Evolutionary conservation across 2,329 filamentous ascomycete species (phyloP).

Genomic region (Xylariaceae sp.): DNA sequence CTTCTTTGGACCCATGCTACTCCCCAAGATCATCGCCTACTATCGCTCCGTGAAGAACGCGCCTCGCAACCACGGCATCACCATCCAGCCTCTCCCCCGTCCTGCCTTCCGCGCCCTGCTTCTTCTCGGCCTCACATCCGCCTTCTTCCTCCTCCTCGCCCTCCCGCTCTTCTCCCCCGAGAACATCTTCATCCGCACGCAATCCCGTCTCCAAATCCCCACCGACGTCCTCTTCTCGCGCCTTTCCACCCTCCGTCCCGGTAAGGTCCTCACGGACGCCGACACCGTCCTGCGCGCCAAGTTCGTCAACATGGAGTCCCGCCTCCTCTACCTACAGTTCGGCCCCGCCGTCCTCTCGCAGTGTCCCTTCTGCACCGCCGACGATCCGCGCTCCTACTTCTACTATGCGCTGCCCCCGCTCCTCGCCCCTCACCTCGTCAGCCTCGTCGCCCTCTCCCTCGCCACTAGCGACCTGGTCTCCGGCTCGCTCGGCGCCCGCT

Average conservation of each 20-base stretch:
- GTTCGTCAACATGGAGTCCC: slow-evolving; percentile 66
- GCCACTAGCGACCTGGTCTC: slow-evolving; percentile 54
- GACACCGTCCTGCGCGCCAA: slow-evolving; percentile 65
- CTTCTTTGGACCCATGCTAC: slow-evolving; percentile 66
- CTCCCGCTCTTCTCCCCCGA: slow-evolving; percentile 66
- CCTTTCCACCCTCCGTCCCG: slow-evolving; percentile 54
- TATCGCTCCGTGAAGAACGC: slow-evolving; percentile 57
- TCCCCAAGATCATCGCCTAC: slow-evolving; percentile 62
- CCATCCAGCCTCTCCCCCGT: slow-evolving; percentile 52
- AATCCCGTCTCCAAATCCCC: slow-evolving; percentile 80
- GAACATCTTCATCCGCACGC: slow-evolving; percentile 76
- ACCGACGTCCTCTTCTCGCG: slow-evolving; percentile 80
- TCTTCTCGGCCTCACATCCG: slow-evolving; percentile 48
- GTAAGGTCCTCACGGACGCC: slow-evolving; percentile 47
- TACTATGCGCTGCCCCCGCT: slow-evolving; percentile 75
- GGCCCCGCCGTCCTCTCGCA: slow-evolving; percentile 69
- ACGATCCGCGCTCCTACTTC: slow-evolving; percentile 67
- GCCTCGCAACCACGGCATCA: slow-evolving; percentile 40
- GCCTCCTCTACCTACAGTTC: slow-evolving; percentile 78
- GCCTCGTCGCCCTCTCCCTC: slow-evolving; percentile 67
- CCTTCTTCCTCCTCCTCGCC: slow-evolving; percentile 54
- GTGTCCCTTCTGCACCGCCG: slow-evolving; percentile 79
- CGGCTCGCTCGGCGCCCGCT: slow-evolving; percentile 52
- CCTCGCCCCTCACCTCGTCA: slow-evolving; percentile 72
- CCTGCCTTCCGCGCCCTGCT: slow-evolving; percentile 53